Evolutionary conservation across 805 yeast species (phyloP).

Genomic region (Metschnikowia colocasiae): DNA sequence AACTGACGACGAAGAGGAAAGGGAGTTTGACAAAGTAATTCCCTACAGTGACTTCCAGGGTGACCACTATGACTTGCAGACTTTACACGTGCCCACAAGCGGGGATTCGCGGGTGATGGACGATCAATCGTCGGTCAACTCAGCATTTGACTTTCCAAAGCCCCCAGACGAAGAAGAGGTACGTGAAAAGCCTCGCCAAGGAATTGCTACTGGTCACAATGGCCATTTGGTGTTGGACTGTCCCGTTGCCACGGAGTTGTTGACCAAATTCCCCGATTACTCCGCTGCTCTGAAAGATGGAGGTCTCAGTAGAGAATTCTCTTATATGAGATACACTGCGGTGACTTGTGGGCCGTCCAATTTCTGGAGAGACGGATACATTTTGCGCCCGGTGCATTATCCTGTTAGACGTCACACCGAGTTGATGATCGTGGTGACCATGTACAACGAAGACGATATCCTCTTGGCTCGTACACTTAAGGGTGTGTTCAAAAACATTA

Average conservation of each 20-base stretch:
- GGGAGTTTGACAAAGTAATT: slow-evolving; percentile 38
- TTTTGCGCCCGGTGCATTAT: slow-evolving; percentile 53
- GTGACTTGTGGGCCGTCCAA: slow-evolving; percentile 71
- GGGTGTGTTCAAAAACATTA: slow-evolving; percentile 82
- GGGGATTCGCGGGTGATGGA: slow-evolving; percentile 12
- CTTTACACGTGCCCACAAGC: slow-evolving; percentile 25
- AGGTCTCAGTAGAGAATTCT: slow-evolving; percentile 50
- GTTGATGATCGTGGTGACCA: slow-evolving; percentile 58
- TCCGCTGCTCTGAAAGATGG: slow-evolving; percentile 32
- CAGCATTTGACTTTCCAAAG: slow-evolving; percentile 32
- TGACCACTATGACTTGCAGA: slow-evolving; percentile 39
- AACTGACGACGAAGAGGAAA: slow-evolving; percentile 36
- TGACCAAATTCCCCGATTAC: slow-evolving; percentile 43
- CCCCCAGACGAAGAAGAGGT: slow-evolving; percentile 35
- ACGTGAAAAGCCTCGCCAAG: slow-evolving; percentile 30
- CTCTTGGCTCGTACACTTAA: slow-evolving; percentile 79
- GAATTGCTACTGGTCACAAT: slow-evolving; percentile 30
- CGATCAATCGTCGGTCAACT: slow-evolving; percentile 17
- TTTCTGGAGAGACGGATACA: slow-evolving; percentile 53
- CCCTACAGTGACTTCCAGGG: slow-evolving; percentile 40
- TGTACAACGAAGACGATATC: slow-evolving; percentile 81
- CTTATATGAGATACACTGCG: slow-evolving; percentile 59
- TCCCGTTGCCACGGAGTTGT: slow-evolving; percentile 72
- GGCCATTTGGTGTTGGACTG: slow-evolving; percentile 87
- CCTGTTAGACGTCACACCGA: slow-evolving; percentile 54